Evolutionary conservation across 2,329 filamentous ascomycete species (phyloP).

Genomic region (Cladophialophora psammophila): DNA sequence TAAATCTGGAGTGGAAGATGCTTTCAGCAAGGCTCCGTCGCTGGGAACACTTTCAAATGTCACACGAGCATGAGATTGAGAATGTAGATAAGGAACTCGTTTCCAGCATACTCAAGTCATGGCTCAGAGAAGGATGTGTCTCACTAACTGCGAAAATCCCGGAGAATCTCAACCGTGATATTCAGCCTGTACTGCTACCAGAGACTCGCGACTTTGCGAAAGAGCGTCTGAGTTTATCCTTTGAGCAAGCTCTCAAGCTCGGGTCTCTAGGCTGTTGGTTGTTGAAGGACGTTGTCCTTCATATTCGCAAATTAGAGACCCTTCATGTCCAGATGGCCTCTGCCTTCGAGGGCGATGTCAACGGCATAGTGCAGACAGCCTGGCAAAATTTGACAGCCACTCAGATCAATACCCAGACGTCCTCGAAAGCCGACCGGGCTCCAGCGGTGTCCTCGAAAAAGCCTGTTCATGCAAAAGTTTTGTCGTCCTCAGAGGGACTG

Average conservation of each 20-base stretch:
- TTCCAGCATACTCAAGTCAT: conserved; percentile 7
- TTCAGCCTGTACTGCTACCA: conserved; percentile 10
- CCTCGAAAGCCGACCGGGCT: background rate
- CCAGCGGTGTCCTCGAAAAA: conserved; percentile 44
- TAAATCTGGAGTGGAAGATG: conserved; percentile 29
- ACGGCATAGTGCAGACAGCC: conserved; percentile 46
- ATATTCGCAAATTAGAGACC: conserved; percentile 15
- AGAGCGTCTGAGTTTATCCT: conserved; percentile 28
- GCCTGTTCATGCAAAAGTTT: conserved; percentile 42
- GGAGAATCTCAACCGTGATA: background rate
- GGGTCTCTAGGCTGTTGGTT: conserved; percentile 17
- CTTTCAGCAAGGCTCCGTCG: conserved; percentile 20
- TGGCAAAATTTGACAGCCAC: conserved; percentile 51
- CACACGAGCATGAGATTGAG: conserved; percentile 1
- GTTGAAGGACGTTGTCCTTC: conserved; percentile 17
- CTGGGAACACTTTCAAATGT: conserved; percentile 16
- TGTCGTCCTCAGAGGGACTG: conserved; percentile 67
- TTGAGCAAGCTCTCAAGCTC: conserved; percentile 34
- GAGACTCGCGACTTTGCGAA: conserved; percentile 25
- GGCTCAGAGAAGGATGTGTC: conserved; percentile 18
- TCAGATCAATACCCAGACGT: conserved; percentile 49
- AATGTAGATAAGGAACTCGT: conserved; percentile 14
- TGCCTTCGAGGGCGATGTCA: conserved; percentile 33
- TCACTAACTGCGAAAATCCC: background rate
- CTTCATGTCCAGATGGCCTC: conserved; percentile 4